Evolutionary conservation across 257 asterid species (phyloP), one percentile per base, ranked within the genome.

Genomic region (Solanum virginianum): DNA sequence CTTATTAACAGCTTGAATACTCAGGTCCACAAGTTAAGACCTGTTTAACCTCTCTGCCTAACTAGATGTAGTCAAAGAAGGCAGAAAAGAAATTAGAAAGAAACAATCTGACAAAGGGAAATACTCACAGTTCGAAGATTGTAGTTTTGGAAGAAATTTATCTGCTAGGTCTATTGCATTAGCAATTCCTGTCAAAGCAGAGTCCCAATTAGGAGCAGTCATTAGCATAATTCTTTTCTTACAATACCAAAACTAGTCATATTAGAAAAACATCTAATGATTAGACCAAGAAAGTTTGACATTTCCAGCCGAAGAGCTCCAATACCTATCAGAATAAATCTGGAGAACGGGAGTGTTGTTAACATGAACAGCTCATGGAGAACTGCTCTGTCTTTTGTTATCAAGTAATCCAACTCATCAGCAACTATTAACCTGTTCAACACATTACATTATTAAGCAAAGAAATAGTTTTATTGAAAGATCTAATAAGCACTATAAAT

Each of bases 121-220:
- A 80, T 62, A 91, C 99, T 97, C 90, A 97, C 99, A 95, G 81
- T 91, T 97, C 85, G 94, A 85, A 11, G 96, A 91, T 85, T 93
- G 97, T 84, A 97, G 91, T 87, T 94, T 97, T 29, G 99, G 99
- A 45, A 97, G 97, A 91, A 97, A 97, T 85, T 94, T 93, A 89
- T 95, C 98, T 13, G 99, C 98, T 75, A 97, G 88, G 90, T 97
- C 99, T 89, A 97, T 97, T 65, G 99, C 98, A 92, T 97, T 97
- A 59, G 98, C 98, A 49, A 95, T 90, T 88, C 99, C 99, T 97
- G 96, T 57, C 89, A 84, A 88, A 86, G 71, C 55, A 83, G 87
- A 88, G 79, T 84, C 54, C 69, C 77, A 85, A 47, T 62, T 3
- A 85, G 43, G 80, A 89, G 70, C 70, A 87, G 81, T 18, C 60